Evolutionary conservation across 352 stramenopile genomes (phyloP).

Genomic region (Sclerospora graminicola): DNA sequence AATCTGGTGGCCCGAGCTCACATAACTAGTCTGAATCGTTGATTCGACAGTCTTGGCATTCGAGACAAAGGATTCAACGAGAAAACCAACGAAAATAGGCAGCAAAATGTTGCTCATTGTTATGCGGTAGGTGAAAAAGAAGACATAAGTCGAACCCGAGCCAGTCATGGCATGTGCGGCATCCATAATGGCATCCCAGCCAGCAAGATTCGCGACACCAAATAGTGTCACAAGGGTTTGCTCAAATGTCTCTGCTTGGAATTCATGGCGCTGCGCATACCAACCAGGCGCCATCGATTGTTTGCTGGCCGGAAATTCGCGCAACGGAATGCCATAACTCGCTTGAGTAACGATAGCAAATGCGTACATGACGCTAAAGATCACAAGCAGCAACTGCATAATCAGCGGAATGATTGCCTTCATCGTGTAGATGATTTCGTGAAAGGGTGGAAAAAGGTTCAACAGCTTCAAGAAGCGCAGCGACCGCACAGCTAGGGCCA

Average conservation of each 20-base stretch:
- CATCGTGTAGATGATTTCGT: constrained; percentile 80
- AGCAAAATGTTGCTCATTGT: constrained; percentile 75
- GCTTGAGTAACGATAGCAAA: constrained; percentile 75
- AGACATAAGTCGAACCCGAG: constrained; percentile 53
- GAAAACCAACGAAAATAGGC: constrained; percentile 80
- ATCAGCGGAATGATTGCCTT: constrained; percentile 74
- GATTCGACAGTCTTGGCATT: constrained; percentile 66
- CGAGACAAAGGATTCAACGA: constrained; percentile 76
- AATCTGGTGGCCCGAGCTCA: constrained; percentile 28
- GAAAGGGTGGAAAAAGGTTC: constrained; percentile 77
- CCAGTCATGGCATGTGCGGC: constrained; percentile 55
- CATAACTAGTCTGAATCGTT: constrained; percentile 47
- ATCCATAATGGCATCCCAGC: constrained; percentile 78
- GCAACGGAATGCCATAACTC: constrained; percentile 57
- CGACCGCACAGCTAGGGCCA: constrained; percentile 61
- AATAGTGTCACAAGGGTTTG: constrained; percentile 72
- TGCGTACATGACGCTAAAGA: constrained; percentile 78
- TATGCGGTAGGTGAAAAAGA: constrained; percentile 80
- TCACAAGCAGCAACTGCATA: constrained; percentile 68
- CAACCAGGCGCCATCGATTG: constrained; percentile 41
- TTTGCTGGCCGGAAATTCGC: constrained; percentile 40
- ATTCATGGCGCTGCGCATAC: constrained; percentile 62
- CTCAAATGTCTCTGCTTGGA: constrained; percentile 72
- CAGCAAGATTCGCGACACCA: constrained; percentile 57
- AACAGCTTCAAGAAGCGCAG: constrained; percentile 72